phyloP scores from a whole-genome alignment of 2,329 filamentous ascomycete genomes.

The Calonectria pauciramosa region DNA sequence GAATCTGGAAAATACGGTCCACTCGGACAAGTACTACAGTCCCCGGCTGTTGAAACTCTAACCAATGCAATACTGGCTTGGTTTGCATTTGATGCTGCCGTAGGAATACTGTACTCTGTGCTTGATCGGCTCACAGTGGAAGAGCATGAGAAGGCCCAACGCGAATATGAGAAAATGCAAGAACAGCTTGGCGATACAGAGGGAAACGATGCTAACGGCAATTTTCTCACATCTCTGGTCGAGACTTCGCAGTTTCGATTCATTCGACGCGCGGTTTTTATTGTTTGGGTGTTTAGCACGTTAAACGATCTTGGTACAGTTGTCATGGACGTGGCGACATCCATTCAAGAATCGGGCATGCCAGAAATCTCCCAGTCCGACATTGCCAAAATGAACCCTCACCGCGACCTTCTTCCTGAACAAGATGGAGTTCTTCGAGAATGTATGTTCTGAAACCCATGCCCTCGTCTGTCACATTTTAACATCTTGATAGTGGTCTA shows the following conservation, averaged over 20 bases:
- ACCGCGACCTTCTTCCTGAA: neutral
- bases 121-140: neutral
- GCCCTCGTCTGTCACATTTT: neutral
- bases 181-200: neutral
- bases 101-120: neutral
- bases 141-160: neutral
- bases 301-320: neutral
- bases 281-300: neutral
- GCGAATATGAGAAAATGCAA: neutral
- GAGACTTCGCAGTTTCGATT: neutral
- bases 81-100: neutral
- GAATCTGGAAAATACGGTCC: neutral
- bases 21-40: neutral
- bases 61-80: neutral
- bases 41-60: neutral
- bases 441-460: neutral
- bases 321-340: neutral
- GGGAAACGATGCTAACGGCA: neutral
- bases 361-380: neutral
- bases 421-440: neutral
- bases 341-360: neutral
- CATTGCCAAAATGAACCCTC: neutral
- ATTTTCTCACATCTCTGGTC: neutral
- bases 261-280: neutral
- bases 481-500: neutral